phyloP scores from a whole-genome alignment of 345 rosid genomes.

The Salix brachista region DNA sequence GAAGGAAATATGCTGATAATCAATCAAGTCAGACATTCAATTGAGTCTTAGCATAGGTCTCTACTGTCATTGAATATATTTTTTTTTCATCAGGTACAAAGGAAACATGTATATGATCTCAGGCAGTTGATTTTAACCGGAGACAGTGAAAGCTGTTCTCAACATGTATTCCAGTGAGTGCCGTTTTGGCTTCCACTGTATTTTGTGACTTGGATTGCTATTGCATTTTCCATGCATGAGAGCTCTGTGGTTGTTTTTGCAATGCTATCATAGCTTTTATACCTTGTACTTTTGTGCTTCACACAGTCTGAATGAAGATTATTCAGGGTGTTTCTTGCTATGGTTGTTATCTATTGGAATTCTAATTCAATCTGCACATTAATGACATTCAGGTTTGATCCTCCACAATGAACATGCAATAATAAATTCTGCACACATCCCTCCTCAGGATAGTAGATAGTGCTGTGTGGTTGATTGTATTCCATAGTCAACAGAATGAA shows the following conservation, averaged over 20 bases:
- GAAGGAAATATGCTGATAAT: no score
- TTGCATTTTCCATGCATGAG: no score
- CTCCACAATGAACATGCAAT: background rate
- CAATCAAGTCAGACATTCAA: no score
- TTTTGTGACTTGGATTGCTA: background rate
- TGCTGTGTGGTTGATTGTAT: background rate
- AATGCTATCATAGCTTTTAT: background rate
- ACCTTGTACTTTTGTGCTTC: background rate
- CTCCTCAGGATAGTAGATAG: background rate
- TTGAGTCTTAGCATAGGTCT: no score
- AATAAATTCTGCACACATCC: background rate
- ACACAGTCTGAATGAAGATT: background rate
- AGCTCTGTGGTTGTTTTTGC: background rate
- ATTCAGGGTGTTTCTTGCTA: background rate
- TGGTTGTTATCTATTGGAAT: background rate
- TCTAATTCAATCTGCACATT: background rate
- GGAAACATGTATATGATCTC: conserved; percentile 89
- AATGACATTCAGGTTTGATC: background rate
- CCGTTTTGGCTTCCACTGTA: background rate
- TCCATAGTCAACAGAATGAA: background rate
- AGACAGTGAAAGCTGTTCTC: conserved; percentile 79
- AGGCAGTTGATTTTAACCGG: conserved; percentile 83
- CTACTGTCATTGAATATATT: background rate
- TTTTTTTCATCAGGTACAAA: conserved; percentile 64
- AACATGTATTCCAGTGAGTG: conserved; percentile 75